phyloP scores from a whole-genome alignment of 441 rosid genomes.

The Mallotus japonicus region DNA sequence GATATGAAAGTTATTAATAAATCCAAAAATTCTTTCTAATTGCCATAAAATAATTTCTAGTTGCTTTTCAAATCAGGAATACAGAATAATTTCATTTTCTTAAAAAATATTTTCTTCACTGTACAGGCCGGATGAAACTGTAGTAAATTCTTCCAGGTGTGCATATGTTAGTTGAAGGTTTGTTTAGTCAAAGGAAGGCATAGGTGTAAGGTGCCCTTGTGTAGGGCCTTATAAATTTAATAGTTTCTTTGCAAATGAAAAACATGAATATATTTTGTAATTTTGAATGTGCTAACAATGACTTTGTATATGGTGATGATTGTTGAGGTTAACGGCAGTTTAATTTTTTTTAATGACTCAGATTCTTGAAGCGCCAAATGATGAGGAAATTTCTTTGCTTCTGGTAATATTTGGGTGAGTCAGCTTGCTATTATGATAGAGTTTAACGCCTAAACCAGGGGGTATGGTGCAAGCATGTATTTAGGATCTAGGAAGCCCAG shows the following conservation, averaged over 20 bases:
- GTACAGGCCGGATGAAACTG: neutral
- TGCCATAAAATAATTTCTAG: too few relatives aligned
- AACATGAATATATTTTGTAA: neutral
- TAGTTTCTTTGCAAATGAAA: neutral
- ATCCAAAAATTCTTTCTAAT: too few relatives aligned
- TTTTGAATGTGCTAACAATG: neutral
- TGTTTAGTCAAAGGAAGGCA: neutral
- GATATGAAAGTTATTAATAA: too few relatives aligned
- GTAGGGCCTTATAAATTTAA: neutral
- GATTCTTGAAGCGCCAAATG: conserved; percentile 96
- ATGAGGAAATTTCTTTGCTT: conserved; percentile 85
- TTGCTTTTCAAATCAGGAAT: too few relatives aligned
- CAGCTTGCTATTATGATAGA: neutral
- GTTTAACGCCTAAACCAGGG: too few relatives aligned
- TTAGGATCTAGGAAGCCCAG: too few relatives aligned
- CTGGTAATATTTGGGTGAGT: conserved; percentile 89
- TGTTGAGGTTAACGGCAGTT: conserved; percentile 29
- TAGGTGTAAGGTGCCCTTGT: neutral
- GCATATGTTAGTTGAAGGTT: neutral
- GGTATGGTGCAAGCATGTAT: too few relatives aligned
- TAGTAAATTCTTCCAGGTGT: conserved; percentile 12
- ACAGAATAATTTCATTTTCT: too few relatives aligned
- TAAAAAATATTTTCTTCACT: too few relatives aligned
- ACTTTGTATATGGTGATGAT: conserved; percentile 27
- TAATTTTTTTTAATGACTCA: conserved; percentile 48